Conservation (phyloP, 106 monocot species). For the Platanthera guangdongensis region DNA sequence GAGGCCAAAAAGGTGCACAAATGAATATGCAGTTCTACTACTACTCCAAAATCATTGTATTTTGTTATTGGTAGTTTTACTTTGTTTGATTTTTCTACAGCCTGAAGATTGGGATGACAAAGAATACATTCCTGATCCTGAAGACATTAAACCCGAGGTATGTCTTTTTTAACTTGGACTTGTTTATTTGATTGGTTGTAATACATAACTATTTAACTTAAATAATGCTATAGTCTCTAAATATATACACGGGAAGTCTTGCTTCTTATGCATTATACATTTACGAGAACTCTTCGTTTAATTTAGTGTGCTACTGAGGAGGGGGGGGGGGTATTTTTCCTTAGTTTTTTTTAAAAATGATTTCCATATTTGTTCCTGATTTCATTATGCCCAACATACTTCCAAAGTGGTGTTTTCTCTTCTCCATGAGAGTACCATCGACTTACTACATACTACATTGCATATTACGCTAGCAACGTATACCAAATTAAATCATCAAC, state of each 20-base stretch:
- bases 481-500: not conserved
- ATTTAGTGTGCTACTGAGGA: too few species aligned
- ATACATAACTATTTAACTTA: not conserved
- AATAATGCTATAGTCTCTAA: too few species aligned
- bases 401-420: not conserved
- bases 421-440: not conserved
- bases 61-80: not conserved
- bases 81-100: slow-evolving; percentile 17
- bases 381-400: not conserved
- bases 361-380: too few species aligned
- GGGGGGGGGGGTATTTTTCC: too few species aligned
- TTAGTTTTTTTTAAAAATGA: too few species aligned
- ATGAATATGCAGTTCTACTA: not conserved
- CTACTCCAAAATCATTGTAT: not conserved
- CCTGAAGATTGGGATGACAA: slow-evolving; percentile 72
- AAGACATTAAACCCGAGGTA: slow-evolving; percentile 73
- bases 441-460: not conserved
- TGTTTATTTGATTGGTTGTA: too few species aligned
- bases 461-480: not conserved
- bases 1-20: slow-evolving; percentile 51
- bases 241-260: too few species aligned
- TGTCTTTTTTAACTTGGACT: not conserved
- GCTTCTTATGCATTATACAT: too few species aligned
- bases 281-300: too few species aligned
- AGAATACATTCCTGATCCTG: slow-evolving; percentile 54